Conservation (phyloP, 345 rosid species). For the Geranium brycei region DNA sequence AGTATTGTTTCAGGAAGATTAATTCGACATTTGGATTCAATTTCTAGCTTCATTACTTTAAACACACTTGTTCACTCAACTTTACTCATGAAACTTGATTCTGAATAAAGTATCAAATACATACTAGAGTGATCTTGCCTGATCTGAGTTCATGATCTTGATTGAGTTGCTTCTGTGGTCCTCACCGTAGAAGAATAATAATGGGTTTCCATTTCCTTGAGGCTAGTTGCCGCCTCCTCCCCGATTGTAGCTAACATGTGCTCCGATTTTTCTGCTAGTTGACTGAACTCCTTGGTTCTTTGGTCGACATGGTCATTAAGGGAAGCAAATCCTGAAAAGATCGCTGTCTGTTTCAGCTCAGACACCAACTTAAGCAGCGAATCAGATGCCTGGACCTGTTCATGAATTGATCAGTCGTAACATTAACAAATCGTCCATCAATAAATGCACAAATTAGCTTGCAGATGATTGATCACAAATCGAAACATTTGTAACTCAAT, state of each 20-base stretch:
- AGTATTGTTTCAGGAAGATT: no score
- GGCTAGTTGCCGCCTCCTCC: slow-evolving; percentile 80
- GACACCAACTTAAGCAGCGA: slow-evolving; percentile 76
- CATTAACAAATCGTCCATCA: neutral
- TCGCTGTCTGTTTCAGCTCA: slow-evolving; percentile 78
- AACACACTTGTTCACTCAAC: no score
- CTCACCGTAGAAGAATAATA: slow-evolving; percentile 65
- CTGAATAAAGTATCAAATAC: no score
- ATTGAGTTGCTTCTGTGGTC: slow-evolving; percentile 12
- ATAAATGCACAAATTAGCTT: neutral
- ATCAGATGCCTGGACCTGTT: slow-evolving; percentile 85
- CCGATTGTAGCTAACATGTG: slow-evolving; percentile 53
- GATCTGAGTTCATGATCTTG: neutral
- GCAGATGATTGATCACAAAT: neutral
- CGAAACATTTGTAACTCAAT: neutral
- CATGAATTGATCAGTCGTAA: neutral
- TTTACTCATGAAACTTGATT: no score
- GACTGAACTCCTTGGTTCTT: slow-evolving; percentile 51
- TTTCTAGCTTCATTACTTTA: no score
- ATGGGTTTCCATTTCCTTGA: slow-evolving; percentile 70
- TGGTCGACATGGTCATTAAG: slow-evolving; percentile 76
- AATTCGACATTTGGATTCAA: no score
- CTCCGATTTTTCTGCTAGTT: slow-evolving; percentile 51
- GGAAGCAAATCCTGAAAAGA: slow-evolving; percentile 90
- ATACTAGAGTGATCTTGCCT: neutral